phyloP scores from a whole-genome alignment of 225 moss, liverwort and hornwort species.

The Anthoceros angustus region DNA sequence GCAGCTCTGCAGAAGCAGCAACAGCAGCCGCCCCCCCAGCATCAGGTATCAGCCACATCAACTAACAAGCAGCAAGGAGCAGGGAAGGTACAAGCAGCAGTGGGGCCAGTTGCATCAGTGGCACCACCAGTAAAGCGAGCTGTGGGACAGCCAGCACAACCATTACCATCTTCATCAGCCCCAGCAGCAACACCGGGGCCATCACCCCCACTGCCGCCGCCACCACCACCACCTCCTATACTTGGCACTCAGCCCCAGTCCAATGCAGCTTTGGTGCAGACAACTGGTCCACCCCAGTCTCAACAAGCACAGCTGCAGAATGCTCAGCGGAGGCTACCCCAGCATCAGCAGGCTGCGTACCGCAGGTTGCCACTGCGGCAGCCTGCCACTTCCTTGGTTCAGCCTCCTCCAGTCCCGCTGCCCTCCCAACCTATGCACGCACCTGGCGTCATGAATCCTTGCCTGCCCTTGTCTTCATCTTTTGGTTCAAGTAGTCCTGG shows the following conservation, averaged over 20 bases:
- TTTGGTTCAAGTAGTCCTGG: slow-evolving; percentile 15
- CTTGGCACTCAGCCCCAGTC: too few species aligned
- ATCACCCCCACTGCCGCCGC: background rate
- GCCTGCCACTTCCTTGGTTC: slow-evolving; percentile 6
- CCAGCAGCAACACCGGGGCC: background rate
- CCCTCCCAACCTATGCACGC: slow-evolving; percentile 18
- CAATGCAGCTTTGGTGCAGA: background rate
- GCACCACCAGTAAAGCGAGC: background rate
- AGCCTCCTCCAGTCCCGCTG: slow-evolving; percentile 7
- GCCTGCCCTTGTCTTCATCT: slow-evolving; percentile 10
- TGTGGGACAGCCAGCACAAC: background rate
- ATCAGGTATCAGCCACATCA: background rate
- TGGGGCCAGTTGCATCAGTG: background rate
- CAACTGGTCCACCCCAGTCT: background rate
- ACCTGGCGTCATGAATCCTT: slow-evolving; percentile 5
- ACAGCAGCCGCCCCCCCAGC: slow-evolving; percentile 10
- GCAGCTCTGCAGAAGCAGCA: slow-evolving; percentile 13
- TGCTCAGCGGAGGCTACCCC: background rate
- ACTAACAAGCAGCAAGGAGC: background rate
- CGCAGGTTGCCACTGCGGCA: slow-evolving; percentile 1
- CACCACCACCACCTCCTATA: background rate
- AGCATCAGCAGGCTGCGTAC: background rate
- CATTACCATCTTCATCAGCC: background rate
- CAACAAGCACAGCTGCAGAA: background rate
- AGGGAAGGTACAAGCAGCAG: background rate